phyloP scores from a whole-genome alignment of 2,329 filamentous ascomycete species.

The Dothistroma septosporum region DNA sequence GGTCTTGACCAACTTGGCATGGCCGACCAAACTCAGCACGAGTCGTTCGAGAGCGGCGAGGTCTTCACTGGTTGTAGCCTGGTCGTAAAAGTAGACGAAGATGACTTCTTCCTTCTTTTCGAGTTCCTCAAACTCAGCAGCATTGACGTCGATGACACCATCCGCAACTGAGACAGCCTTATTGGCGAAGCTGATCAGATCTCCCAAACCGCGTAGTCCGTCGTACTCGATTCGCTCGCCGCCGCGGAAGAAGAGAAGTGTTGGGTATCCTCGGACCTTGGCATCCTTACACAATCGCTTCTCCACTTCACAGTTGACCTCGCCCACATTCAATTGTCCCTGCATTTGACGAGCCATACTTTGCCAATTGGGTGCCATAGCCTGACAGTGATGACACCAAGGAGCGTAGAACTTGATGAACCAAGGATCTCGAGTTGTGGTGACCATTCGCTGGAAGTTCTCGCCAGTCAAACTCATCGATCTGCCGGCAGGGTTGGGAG shows the following conservation, averaged over 20 bases:
- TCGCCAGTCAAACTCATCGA: constrained; percentile 76
- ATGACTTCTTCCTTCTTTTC: constrained; percentile 94
- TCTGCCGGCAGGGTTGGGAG: constrained; percentile 69
- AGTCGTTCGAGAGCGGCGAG: constrained; percentile 83
- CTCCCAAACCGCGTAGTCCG: constrained; percentile 84
- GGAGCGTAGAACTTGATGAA: constrained; percentile 99
- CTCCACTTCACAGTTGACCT: constrained; percentile 91
- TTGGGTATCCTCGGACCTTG: constrained; percentile 74
- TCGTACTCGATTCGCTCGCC: constrained; percentile 90
- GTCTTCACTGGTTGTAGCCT: constrained; percentile 88
- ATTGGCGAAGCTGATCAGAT: constrained; percentile 80
- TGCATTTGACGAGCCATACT: constrained; percentile 90
- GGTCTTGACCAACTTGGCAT: constrained; percentile 89
- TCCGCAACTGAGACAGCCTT: constrained; percentile 74
- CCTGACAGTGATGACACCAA: constrained; percentile 95
- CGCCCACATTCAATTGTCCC: constrained; percentile 82
- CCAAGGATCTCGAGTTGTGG: constrained; percentile 85
- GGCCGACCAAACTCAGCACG: constrained; percentile 82
- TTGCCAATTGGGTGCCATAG: constrained; percentile 83
- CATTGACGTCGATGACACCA: constrained; percentile 77
- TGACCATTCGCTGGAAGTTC: constrained; percentile 80
- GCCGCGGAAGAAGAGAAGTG: constrained; percentile 86
- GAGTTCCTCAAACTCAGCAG: constrained; percentile 69
- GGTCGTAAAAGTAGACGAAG: constrained; percentile 96
- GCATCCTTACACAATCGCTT: constrained; percentile 89